Evolutionary conservation across 345 rosid genomes (phyloP).

Genomic region (Camelina hispida): DNA sequence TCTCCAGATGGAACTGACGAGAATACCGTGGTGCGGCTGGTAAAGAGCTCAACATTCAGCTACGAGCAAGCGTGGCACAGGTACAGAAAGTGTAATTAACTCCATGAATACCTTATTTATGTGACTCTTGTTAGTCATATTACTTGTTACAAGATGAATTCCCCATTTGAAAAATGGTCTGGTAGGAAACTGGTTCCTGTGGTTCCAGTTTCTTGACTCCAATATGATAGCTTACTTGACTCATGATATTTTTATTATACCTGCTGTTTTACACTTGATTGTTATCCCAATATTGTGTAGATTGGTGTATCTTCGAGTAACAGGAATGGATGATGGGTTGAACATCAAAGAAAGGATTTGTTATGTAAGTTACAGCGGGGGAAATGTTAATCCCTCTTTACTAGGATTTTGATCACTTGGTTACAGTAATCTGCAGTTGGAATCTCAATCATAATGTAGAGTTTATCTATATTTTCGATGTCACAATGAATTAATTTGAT

Average conservation of each 20-base stretch:
- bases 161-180: neutral
- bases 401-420: slow-evolving; percentile 8
- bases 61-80: slow-evolving; percentile 99
- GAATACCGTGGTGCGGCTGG: slow-evolving; percentile 68
- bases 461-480: neutral
- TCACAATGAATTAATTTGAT: neutral
- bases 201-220: slow-evolving; percentile 20
- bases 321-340: slow-evolving; percentile 93
- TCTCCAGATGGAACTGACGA: slow-evolving; percentile 69
- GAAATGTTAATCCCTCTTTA: neutral
- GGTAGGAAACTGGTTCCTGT: slow-evolving; percentile 5
- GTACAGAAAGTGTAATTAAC: slow-evolving; percentile 45
- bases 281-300: slow-evolving; percentile 51
- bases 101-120: slow-evolving; percentile 6
- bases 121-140: slow-evolving; percentile 9
- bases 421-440: slow-evolving; percentile 5
- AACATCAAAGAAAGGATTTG: slow-evolving; percentile 85
- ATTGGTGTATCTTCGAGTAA: slow-evolving; percentile 84
- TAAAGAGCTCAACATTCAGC: slow-evolving; percentile 93
- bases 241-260: neutral
- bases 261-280: slow-evolving; percentile 8
- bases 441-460: slow-evolving; percentile 4
- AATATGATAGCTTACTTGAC: slow-evolving; percentile 3
- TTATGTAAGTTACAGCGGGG: slow-evolving; percentile 57
- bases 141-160: slow-evolving; percentile 11